Evolutionary conservation across 2,329 filamentous ascomycete genomes (phyloP).

Genomic region (Pseudocercospora cruenta): DNA sequence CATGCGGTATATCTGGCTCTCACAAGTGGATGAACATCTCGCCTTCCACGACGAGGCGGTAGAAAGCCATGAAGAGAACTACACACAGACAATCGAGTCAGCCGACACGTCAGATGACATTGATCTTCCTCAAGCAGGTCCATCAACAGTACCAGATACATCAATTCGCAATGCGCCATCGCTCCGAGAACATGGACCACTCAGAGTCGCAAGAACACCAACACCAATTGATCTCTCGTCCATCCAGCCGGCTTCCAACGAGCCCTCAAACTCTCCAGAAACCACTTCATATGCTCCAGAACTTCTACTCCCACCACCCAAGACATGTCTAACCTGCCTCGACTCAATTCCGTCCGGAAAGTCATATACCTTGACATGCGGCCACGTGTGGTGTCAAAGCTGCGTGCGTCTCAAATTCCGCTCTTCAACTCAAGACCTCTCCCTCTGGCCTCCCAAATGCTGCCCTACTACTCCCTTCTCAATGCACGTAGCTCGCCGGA

Average conservation of each 20-base stretch:
- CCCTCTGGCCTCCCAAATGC: not conserved
- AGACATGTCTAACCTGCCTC: not conserved
- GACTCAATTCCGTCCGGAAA: not conserved
- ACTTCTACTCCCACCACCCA: too few species aligned
- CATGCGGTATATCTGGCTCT: not conserved
- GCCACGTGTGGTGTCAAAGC: not conserved
- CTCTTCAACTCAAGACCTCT: not conserved
- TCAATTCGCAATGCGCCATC: too few species aligned
- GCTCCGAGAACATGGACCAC: too few species aligned
- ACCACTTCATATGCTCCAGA: too few species aligned
- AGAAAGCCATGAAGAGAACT: not conserved
- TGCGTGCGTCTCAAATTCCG: not conserved
- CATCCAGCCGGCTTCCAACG: too few species aligned
- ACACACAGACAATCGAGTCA: not conserved
- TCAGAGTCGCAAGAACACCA: too few species aligned
- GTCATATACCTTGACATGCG: not conserved
- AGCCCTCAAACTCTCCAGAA: not conserved
- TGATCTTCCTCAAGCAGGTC: too few species aligned
- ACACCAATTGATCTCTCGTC: too few species aligned
- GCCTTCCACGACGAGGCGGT: not conserved
- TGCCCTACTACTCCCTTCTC: not conserved
- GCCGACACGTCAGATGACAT: too few species aligned
- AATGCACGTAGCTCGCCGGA: not conserved
- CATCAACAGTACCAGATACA: too few species aligned
- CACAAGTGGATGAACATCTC: not conserved